phyloP scores from a whole-genome alignment of 306 rosid species.

The Sphenostylis stenocarpa region DNA sequence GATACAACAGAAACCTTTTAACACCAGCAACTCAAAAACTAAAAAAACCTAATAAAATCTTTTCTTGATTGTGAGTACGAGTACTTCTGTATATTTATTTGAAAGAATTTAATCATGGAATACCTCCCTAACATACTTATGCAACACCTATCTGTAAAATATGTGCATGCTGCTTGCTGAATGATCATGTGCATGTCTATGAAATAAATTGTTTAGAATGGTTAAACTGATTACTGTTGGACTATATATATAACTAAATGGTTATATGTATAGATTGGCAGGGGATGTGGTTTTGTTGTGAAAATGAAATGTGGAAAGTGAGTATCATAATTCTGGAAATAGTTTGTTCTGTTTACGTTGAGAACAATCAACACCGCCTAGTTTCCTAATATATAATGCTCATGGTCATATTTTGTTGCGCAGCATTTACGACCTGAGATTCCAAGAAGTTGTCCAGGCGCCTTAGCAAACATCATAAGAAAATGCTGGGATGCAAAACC shows the following conservation, averaged over 20 bases:
- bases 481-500: constrained; percentile 79
- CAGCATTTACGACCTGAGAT: constrained; percentile 77
- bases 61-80: not conserved
- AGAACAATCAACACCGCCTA: not conserved
- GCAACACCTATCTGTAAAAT: not conserved
- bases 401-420: not conserved
- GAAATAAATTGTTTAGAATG: no score
- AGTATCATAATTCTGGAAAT: not conserved
- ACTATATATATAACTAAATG: no score
- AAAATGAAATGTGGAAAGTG: not conserved
- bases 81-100: not conserved
- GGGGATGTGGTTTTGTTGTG: no score
- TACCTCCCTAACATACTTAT: not conserved
- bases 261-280: no score
- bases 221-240: no score
- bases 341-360: not conserved
- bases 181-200: not conserved
- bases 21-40: no score
- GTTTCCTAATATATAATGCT: not conserved
- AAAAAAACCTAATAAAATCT: no score
- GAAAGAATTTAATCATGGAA: not conserved
- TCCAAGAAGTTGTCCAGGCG: constrained; percentile 74
- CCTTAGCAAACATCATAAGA: constrained; percentile 55
- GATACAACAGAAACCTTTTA: no score
- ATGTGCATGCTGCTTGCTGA: not conserved